These are phyloP conservation scores for Exophiala aquamarina DNA, from an alignment of 2,329 filamentous ascomycete genomes.

Conservation along the genomic window DNA sequence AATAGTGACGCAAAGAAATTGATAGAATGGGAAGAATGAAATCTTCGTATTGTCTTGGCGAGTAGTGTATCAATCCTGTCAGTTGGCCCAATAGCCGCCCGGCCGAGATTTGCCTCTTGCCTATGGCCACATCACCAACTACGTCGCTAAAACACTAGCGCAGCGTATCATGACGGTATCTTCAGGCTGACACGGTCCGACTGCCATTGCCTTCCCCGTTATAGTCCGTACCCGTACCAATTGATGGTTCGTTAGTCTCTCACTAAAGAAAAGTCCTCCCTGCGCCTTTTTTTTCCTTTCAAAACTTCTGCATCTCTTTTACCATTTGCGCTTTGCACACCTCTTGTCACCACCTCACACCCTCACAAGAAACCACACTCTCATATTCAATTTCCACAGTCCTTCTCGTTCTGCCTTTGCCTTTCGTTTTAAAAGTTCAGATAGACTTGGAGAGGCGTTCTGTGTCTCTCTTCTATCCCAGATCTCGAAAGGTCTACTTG, in stretches of 20 bases:
- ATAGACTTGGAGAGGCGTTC: slow-evolving; percentile 32
- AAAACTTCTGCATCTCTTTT: slow-evolving; percentile 4
- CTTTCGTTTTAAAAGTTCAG: slow-evolving; percentile 29
- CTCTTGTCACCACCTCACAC: slow-evolving; percentile 18
- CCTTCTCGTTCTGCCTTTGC: slow-evolving; percentile 25
- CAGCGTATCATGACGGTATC: no score
- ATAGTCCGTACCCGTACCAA: no score
- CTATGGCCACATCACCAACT: slow-evolving; percentile 1
- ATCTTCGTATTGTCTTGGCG: neutral
- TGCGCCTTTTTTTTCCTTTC: slow-evolving; percentile 17
- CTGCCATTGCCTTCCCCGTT: no score
- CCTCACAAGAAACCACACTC: slow-evolving; percentile 5
- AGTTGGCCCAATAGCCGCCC: neutral
- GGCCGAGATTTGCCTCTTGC: no score
- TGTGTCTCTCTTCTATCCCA: slow-evolving; percentile 30
- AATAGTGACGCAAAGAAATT: no score
- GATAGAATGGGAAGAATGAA: no score
- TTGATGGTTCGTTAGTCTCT: no score
- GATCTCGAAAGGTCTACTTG: slow-evolving; percentile 23
- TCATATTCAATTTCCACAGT: slow-evolving; percentile 15
- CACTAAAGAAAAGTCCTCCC: slow-evolving; percentile 15
- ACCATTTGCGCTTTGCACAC: neutral
- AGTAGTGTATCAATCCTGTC: no score
- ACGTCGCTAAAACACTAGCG: no score
- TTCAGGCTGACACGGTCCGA: no score